phyloP scores from a whole-genome alignment of 108 stramenopile genomes.

The Ochromonas danica region DNA sequence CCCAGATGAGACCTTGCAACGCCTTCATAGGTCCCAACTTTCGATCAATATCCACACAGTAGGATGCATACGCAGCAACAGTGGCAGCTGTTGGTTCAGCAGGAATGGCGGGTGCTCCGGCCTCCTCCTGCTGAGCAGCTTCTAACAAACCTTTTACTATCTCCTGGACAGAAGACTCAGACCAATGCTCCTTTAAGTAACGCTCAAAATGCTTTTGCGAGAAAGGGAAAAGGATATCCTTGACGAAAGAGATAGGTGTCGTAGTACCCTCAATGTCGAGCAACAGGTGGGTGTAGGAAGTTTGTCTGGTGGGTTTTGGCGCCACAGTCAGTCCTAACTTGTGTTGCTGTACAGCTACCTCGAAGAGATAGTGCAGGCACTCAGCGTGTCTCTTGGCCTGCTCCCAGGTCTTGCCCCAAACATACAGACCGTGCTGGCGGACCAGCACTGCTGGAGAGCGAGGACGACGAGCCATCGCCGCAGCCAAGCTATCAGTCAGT shows the following conservation, averaged over 20 bases:
- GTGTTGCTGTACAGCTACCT: conserved; percentile 69
- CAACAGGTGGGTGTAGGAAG: conserved; percentile 61
- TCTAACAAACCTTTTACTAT: conserved; percentile 32
- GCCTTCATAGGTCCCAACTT: conserved; percentile 71
- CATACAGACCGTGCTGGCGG: conserved; percentile 85
- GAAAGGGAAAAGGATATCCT: conserved; percentile 76
- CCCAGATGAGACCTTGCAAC: conserved; percentile 85
- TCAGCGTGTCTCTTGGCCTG: conserved; percentile 92
- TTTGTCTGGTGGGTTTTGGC: too few species aligned
- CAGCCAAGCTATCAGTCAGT: conserved; percentile 75
- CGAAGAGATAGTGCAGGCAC: conserved; percentile 89
- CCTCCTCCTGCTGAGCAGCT: not conserved
- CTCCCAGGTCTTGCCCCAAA: conserved; percentile 94
- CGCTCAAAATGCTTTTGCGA: conserved; percentile 27
- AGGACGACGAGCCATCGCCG: conserved; percentile 71
- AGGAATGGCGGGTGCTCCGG: not conserved
- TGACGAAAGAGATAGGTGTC: conserved; percentile 86
- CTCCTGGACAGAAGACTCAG: not conserved
- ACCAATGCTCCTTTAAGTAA: conserved; percentile 38
- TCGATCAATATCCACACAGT: conserved; percentile 68
- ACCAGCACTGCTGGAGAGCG: conserved; percentile 85
- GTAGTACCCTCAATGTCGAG: conserved; percentile 92
- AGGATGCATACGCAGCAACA: conserved; percentile 49
- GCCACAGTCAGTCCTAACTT: not conserved
- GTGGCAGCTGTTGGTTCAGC: not conserved